phyloP scores from a whole-genome alignment of 2,329 filamentous ascomycete species.

The Talaromyces verruculosus region DNA sequence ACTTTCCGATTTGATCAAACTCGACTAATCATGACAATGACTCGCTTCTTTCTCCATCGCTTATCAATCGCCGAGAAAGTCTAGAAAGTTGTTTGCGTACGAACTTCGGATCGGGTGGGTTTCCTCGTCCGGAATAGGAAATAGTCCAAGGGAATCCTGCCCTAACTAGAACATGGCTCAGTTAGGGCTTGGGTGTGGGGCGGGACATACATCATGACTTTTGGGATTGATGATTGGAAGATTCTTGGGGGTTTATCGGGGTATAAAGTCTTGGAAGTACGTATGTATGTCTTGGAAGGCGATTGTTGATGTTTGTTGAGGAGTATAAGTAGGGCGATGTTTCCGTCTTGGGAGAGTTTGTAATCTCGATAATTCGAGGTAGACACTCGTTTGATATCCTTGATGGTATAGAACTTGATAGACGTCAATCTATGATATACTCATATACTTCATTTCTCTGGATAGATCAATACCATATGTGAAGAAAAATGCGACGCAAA shows the following conservation, averaged over 20 bases:
- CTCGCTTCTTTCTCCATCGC: neutral
- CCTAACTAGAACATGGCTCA: slow-evolving; percentile 7
- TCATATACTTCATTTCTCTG: neutral
- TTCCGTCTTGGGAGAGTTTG: neutral
- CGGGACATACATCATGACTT: slow-evolving; percentile 8
- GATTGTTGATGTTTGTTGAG: neutral
- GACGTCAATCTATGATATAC: neutral
- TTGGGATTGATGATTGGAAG: slow-evolving; percentile 2
- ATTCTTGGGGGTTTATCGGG: neutral
- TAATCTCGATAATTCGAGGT: neutral
- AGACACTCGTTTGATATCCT: neutral
- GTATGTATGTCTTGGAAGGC: slow-evolving; percentile 6
- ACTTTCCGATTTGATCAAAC: neutral
- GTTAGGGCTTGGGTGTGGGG: slow-evolving; percentile 5
- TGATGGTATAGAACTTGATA: neutral
- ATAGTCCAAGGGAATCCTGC: neutral
- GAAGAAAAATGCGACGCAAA: slow-evolving; percentile 6
- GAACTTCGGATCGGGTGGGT: neutral
- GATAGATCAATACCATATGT: neutral
- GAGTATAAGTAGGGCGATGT: neutral
- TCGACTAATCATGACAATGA: neutral
- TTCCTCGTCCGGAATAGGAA: neutral
- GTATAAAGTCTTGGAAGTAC: neutral
- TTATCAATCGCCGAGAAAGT: neutral
- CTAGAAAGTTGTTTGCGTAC: neutral